These are phyloP conservation scores for Termitomyces sp. DNA, from an alignment of 768 basidiomycete species.

Conservation along the genomic window DNA sequence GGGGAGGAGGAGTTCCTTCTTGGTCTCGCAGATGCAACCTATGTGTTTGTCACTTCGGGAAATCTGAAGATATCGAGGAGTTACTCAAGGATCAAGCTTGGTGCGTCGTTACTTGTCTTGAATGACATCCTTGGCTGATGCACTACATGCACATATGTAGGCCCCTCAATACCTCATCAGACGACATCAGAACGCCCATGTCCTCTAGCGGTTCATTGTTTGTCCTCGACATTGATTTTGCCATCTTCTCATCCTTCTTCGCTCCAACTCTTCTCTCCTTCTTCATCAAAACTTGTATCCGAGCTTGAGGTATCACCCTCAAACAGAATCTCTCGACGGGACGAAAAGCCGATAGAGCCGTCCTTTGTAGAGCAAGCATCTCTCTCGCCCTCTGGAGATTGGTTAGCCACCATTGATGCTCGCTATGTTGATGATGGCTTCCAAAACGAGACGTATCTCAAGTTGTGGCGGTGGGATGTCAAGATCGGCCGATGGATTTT, in stretches of 20 bases:
- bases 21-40: slow-evolving; percentile 77
- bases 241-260: slow-evolving; percentile 95
- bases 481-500: slow-evolving; percentile 63
- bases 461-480: slow-evolving; percentile 86
- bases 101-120: slow-evolving; percentile 29
- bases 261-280: slow-evolving; percentile 85
- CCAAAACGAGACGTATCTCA: slow-evolving; percentile 73
- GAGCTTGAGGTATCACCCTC: slow-evolving; percentile 94
- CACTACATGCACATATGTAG: slow-evolving; percentile 14
- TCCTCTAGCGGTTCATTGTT: slow-evolving; percentile 75
- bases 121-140: neutral
- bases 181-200: slow-evolving; percentile 37
- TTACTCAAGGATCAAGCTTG: slow-evolving; percentile 75
- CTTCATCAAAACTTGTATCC: slow-evolving; percentile 63
- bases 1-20: slow-evolving; percentile 86
- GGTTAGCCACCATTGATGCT: slow-evolving; percentile 90
- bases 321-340: slow-evolving; percentile 81
- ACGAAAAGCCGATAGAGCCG: slow-evolving; percentile 73
- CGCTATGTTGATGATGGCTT: slow-evolving; percentile 66
- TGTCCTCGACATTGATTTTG: slow-evolving; percentile 74
- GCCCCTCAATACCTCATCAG: slow-evolving; percentile 26
- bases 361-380: slow-evolving; percentile 69
- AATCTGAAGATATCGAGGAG: slow-evolving; percentile 70
- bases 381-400: slow-evolving; percentile 67
- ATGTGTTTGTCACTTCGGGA: slow-evolving; percentile 68